Evolutionary conservation across 2,329 filamentous ascomycete genomes (phyloP).

Genomic region (Orbilia ellipsospora): DNA sequence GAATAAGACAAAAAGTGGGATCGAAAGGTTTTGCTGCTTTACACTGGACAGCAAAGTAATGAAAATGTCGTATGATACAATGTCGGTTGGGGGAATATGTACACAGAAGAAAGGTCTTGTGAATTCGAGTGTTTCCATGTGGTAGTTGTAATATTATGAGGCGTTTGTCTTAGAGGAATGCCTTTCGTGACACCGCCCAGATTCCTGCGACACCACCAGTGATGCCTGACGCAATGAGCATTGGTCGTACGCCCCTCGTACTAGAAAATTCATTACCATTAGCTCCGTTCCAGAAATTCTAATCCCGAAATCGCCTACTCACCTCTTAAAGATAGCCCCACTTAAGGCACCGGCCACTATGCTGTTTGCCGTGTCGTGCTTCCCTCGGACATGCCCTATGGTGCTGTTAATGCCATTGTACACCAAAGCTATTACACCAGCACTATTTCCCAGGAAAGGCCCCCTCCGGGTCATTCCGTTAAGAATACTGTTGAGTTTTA

Average conservation of each 20-base stretch:
- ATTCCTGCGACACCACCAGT: slow-evolving; percentile 84
- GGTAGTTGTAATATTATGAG: neutral
- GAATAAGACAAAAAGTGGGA: slow-evolving; percentile 17
- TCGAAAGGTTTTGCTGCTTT: slow-evolving; percentile 10
- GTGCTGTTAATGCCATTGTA: slow-evolving; percentile 94
- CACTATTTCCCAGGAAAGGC: slow-evolving; percentile 95
- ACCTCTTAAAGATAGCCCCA: slow-evolving; percentile 87
- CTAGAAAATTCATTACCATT: slow-evolving; percentile 64
- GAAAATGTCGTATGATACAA: slow-evolving; percentile 49
- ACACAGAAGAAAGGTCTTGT: slow-evolving; percentile 28
- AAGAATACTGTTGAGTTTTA: slow-evolving; percentile 91
- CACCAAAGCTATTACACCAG: slow-evolving; percentile 92
- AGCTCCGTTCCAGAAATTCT: slow-evolving; percentile 6
- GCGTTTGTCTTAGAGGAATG: slow-evolving; percentile 38
- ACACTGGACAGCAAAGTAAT: slow-evolving; percentile 23
- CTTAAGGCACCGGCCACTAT: slow-evolving; percentile 85
- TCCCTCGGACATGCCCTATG: slow-evolving; percentile 80
- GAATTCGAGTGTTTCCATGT: neutral
- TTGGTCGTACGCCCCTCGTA: slow-evolving; percentile 86
- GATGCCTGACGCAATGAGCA: slow-evolving; percentile 92
- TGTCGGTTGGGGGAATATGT: slow-evolving; percentile 44
- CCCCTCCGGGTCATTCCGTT: slow-evolving; percentile 94
- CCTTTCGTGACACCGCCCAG: slow-evolving; percentile 76
- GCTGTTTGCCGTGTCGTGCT: slow-evolving; percentile 91
- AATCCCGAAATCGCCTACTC: neutral